phyloP scores from a whole-genome alignment of 2,329 filamentous ascomycete species.

The Xylariaceae sp. region DNA sequence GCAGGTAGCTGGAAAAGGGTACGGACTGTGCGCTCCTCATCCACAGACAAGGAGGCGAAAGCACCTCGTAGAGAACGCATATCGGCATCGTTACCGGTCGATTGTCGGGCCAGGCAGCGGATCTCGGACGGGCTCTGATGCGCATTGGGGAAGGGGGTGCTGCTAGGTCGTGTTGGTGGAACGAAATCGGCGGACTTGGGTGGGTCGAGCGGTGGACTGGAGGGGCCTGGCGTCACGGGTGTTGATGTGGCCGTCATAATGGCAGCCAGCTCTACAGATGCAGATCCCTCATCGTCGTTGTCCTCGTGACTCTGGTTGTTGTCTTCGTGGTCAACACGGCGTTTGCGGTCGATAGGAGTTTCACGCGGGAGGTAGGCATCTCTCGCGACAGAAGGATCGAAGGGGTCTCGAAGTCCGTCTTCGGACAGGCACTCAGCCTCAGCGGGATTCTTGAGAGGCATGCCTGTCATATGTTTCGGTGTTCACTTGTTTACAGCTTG shows the following conservation, averaged over 20 bases:
- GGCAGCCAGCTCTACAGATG: slow-evolving; percentile 40
- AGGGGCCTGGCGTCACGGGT: slow-evolving; percentile 50
- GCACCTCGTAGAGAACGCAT: slow-evolving; percentile 27
- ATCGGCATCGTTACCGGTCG: slow-evolving; percentile 29
- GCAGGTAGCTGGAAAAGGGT: slow-evolving; percentile 53
- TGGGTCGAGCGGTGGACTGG: slow-evolving; percentile 47
- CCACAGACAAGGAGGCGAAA: slow-evolving; percentile 22
- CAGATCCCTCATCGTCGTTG: slow-evolving; percentile 35
- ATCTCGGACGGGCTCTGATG: slow-evolving; percentile 44
- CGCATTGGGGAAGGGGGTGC: slow-evolving; percentile 54
- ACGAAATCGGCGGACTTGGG: slow-evolving; percentile 43
- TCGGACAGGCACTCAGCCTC: slow-evolving; percentile 22
- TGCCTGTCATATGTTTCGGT: slow-evolving; percentile 22
- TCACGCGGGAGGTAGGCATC: slow-evolving; percentile 28
- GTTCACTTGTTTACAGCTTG: slow-evolving; percentile 9
- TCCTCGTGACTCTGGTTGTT: slow-evolving; percentile 34
- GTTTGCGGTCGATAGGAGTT: slow-evolving; percentile 22
- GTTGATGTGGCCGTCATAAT: slow-evolving; percentile 47
- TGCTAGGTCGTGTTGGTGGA: slow-evolving; percentile 51
- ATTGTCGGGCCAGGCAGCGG: slow-evolving; percentile 38
- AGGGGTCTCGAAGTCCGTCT: slow-evolving; percentile 23
- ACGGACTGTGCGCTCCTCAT: slow-evolving; percentile 30
- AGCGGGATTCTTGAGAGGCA: slow-evolving; percentile 23
- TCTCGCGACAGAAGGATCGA: slow-evolving; percentile 28
- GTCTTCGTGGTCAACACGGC: slow-evolving; percentile 12